A percentile compares a stretch with the other conserved stretches of the same genome.
Conservation (phyloP, 1,284 basidiomycete genomes). For the Ganoderma boninense region DNA sequence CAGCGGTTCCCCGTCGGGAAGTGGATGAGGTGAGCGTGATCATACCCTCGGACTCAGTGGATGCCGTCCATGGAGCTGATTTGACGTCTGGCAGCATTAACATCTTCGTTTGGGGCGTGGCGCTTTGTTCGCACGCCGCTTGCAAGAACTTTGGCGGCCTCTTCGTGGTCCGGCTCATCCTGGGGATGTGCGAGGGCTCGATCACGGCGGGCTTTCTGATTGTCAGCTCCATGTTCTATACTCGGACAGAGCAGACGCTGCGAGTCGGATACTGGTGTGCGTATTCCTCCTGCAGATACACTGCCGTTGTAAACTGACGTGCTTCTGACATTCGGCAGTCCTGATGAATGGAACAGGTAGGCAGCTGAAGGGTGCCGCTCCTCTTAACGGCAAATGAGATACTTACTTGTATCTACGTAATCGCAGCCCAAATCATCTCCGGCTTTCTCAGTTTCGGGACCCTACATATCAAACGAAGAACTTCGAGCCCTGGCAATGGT, state of each 20-base stretch:
- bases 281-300: slow-evolving; percentile 36
- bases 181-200: slow-evolving; percentile 82
- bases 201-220: slow-evolving; percentile 84
- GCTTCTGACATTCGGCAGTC: slow-evolving; percentile 22
- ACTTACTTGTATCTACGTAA: not conserved
- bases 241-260: slow-evolving; percentile 73
- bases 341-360: slow-evolving; percentile 41
- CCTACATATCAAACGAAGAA: slow-evolving; percentile 61
- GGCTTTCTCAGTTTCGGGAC: slow-evolving; percentile 77
- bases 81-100: slow-evolving; percentile 55
- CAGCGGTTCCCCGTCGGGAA: slow-evolving; percentile 83
- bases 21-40: slow-evolving; percentile 72
- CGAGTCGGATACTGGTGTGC: slow-evolving; percentile 83
- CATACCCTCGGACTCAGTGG: not conserved
- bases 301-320: not conserved
- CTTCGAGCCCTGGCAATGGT: slow-evolving; percentile 75
- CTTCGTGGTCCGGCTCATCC: slow-evolving; percentile 68
- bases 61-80: not conserved
- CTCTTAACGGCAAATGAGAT: not conserved
- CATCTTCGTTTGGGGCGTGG: slow-evolving; percentile 73
- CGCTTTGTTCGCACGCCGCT: slow-evolving; percentile 71
- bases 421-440: slow-evolving; percentile 59
- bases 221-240: slow-evolving; percentile 84
- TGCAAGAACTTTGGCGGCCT: slow-evolving; percentile 77
- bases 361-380: not conserved